Base-by-base conservation (phyloP, 1,139 yeast species). In the Candida labiduridarum region DNA sequence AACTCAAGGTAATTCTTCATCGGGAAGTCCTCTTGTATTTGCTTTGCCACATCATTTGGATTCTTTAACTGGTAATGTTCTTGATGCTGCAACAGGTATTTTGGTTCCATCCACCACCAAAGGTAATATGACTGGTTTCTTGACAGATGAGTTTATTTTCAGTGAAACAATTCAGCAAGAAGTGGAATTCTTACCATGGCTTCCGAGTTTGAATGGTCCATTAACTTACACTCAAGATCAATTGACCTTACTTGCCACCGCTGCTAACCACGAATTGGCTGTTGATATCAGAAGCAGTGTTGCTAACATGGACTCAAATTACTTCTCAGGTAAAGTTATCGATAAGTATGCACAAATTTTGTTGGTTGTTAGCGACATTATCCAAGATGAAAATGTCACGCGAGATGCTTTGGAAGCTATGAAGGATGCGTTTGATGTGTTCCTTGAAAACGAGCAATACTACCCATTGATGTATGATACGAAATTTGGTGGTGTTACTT, bases 271-370 rank as follows among this genome's bases (percentile, higher is more conserved):
- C 11, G 95, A 86, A 62, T 71, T 84, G 48, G 64, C 78, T 30
- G 86, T 80, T 52, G 84, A 85, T 60, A 80, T 88, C 51, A 64
- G 71, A 6, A 64, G 68, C 22, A 76, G 85, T 46, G 78, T 85
- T 45, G 64, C 73, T 40, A 65, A 71, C 8, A 68, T 76, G 61
- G 76, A 82, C 48, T 76, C 82, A 12, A 85, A 80, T 56, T 89
- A 88, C 64, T 79, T 72, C 56, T 73, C 87, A 6, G 95, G 94
- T 44, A 88, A 88, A 66, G 76, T 80, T n/a, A 61, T 85, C 44
- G 94, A 87, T 67, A 87, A 87, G 68, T 87, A 82, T 62, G 91
- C 94, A 8, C 84, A 85, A 64, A 79, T 87, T 48, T 72, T 87
- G 47, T 77, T 85, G 53, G 87, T 85, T 9, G 80, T 84, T 41